Percentiles rank a stretch among this genome's conserved stretches.
Evolutionary conservation across 73 alveolate species (phyloP).

Genomic region (Urostyla sp.): DNA sequence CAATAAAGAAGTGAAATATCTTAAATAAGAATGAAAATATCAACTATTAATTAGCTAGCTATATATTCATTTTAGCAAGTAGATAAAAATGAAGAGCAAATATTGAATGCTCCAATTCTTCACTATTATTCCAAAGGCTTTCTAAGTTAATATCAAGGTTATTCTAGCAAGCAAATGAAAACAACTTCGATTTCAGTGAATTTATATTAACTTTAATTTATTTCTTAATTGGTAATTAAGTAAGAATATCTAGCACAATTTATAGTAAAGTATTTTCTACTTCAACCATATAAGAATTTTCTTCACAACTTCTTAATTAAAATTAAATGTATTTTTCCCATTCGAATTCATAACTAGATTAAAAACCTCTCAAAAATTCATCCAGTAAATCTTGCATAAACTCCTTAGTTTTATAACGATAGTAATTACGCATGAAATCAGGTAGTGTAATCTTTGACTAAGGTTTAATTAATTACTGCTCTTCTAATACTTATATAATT

Average conservation of each 20-base stretch:
- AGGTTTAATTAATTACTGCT: background rate
- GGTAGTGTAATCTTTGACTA: background rate
- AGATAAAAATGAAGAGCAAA: background rate
- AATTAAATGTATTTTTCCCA: constrained; percentile 23
- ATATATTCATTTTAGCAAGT: background rate
- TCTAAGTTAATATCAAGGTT: constrained; percentile 6
- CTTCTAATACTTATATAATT: background rate
- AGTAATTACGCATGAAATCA: constrained; percentile 1
- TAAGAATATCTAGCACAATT: background rate
- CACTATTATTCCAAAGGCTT: constrained; percentile 1
- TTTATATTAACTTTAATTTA: constrained; percentile 15
- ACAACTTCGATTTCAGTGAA: constrained; percentile 15
- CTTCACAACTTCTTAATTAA: background rate
- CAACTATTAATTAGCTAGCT: constrained; percentile 17
- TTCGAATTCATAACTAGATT: constrained; percentile 12
- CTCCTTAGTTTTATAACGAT: background rate
- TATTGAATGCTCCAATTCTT: constrained; percentile 28
- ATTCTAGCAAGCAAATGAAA: constrained; percentile 13
- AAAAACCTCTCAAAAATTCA: constrained; percentile 13
- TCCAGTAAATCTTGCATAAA: constrained; percentile 3
- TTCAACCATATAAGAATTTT: background rate
- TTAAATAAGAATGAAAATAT: background rate
- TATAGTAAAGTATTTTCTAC: background rate
- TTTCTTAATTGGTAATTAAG: constrained; percentile 6
- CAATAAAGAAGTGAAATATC: constrained; percentile 14